Percentiles rank a stretch among this genome's conserved stretches.
phyloP scores from a whole-genome alignment of 2,329 filamentous ascomycete species.

The Tetracladium maxilliforme region DNA sequence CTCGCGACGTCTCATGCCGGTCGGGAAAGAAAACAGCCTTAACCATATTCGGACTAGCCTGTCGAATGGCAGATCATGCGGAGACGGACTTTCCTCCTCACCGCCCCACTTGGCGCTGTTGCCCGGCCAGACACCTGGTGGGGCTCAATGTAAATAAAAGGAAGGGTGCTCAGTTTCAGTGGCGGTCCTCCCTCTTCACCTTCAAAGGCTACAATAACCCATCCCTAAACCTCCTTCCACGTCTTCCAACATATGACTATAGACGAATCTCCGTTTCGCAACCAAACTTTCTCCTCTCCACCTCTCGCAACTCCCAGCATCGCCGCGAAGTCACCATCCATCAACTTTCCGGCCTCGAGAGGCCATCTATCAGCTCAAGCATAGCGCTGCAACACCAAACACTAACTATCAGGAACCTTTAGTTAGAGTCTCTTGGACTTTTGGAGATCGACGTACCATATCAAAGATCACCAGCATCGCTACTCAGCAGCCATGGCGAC shows the following conservation, averaged over 20 bases:
- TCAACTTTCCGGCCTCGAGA: constrained; percentile 26
- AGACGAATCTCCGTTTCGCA: no score
- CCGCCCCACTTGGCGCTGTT: no score
- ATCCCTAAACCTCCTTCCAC: constrained; percentile 2
- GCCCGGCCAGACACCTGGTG: constrained; percentile 11
- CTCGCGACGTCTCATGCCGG: no score
- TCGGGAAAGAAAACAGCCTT: no score
- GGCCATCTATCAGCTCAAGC: constrained; percentile 20
- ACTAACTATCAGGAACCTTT: constrained; percentile 42
- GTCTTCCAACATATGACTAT: constrained; percentile 1
- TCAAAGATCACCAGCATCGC: constrained; percentile 13
- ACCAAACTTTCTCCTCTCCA: no score
- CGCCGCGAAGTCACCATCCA: constrained; percentile 26
- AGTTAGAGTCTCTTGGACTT: constrained; percentile 44
- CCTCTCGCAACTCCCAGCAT: no score
- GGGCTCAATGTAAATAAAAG: constrained; percentile 31
- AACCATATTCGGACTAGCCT: no score
- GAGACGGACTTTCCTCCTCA: no score
- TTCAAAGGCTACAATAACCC: constrained; percentile 1
- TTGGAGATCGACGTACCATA: constrained; percentile 20
- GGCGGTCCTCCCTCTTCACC: constrained; percentile 1
- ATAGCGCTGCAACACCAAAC: constrained; percentile 26
- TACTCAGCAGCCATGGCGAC: constrained; percentile 59
- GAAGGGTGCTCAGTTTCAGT: constrained; percentile 4
- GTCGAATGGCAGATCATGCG: no score